Conservation (phyloP, 352 stramenopile species). For the Pythium sp. region DNA sequence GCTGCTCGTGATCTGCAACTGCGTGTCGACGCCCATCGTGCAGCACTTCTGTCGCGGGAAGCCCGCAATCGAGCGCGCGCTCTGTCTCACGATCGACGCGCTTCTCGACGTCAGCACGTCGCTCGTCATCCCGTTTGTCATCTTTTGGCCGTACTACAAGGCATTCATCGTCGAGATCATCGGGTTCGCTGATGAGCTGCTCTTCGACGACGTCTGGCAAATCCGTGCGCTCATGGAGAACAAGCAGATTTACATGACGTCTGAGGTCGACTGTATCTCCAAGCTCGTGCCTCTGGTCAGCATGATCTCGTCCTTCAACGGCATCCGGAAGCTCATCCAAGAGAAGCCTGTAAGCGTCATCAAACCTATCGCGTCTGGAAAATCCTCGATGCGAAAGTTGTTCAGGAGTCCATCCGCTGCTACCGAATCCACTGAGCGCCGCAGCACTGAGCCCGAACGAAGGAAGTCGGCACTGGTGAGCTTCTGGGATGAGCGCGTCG, state of each 20-base stretch:
- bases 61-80: slow-evolving; percentile 18
- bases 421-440: neutral
- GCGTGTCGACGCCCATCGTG: slow-evolving; percentile 10
- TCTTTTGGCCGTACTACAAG: slow-evolving; percentile 17
- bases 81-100: slow-evolving; percentile 25
- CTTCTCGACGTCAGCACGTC: slow-evolving; percentile 20
- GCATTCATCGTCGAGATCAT: slow-evolving; percentile 10
- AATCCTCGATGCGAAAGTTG: neutral
- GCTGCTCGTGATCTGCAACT: slow-evolving; percentile 14
- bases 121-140: slow-evolving; percentile 19
- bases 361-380: neutral
- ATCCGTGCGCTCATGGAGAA: slow-evolving; percentile 18
- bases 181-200: slow-evolving; percentile 9
- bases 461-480: slow-evolving; percentile 4
- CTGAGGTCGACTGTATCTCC: slow-evolving; percentile 9
- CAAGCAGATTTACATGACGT: slow-evolving; percentile 13
- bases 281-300: slow-evolving; percentile 15
- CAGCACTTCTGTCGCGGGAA: slow-evolving; percentile 5
- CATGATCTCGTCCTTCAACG: slow-evolving; percentile 16
- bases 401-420: neutral
- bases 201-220: slow-evolving; percentile 18
- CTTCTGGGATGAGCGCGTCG: slow-evolving; percentile 10
- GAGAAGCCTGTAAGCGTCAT: neutral
- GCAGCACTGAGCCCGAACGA: neutral
- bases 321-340: slow-evolving; percentile 14